A percentile compares a stretch with the other conserved stretches of the same genome.
Conservation (phyloP, 768 basidiomycete species). For the Cystobasidium tubakii region DNA sequence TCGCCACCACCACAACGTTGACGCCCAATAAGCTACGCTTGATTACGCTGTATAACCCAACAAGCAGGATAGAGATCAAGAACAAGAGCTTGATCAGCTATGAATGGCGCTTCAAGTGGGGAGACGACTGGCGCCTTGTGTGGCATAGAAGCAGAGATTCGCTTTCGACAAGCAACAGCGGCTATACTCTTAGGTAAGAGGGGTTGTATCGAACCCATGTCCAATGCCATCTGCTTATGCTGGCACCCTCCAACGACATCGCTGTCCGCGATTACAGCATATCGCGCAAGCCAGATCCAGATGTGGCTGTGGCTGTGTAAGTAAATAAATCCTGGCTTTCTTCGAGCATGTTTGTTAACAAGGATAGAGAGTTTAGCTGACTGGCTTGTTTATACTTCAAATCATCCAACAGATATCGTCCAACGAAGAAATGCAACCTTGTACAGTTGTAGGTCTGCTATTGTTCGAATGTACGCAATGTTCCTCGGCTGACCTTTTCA, state of each 20-base stretch:
- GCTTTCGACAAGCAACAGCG: conserved; percentile 18
- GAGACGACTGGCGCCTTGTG: neutral
- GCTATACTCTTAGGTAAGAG: conserved; percentile 2
- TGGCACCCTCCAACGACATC: neutral
- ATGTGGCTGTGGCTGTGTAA: conserved; percentile 1
- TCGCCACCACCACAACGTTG: neutral
- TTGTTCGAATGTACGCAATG: neutral
- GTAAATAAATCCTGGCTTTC: too few relatives aligned
- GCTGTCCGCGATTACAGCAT: neutral
- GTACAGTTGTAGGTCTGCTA: conserved; percentile 20
- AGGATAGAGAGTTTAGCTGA: too few relatives aligned
- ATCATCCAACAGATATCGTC: conserved; percentile 5
- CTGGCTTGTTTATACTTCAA: too few relatives aligned
- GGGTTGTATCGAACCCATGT: neutral
- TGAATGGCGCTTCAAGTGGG: conserved; percentile 23
- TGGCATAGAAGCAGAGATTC: conserved; percentile 29
- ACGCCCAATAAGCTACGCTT: conserved; percentile 16
- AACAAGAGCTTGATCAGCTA: conserved; percentile 26
- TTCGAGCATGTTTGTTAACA: too few relatives aligned
- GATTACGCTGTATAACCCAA: conserved; percentile 28
- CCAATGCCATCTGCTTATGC: too few relatives aligned
- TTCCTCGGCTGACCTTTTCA: neutral
- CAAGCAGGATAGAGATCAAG: conserved; percentile 12
- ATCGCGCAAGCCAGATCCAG: conserved; percentile 29
- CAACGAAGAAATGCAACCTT: conserved; percentile 19